phyloP scores from a whole-genome alignment of 306 rosid species.

The Cicer pinnatifidum region DNA sequence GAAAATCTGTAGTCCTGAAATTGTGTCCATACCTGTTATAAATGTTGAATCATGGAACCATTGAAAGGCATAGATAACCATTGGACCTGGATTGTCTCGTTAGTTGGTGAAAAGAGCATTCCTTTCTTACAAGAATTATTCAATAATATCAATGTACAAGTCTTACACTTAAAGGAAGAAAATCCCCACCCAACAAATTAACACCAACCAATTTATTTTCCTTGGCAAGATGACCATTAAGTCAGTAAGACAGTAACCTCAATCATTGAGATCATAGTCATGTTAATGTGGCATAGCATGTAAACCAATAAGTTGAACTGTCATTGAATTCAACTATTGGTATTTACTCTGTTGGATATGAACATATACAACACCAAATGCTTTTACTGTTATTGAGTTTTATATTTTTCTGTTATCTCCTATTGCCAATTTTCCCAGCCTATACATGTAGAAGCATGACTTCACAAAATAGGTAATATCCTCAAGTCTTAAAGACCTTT shows the following conservation, averaged over 20 bases:
- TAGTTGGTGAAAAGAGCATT: conserved; percentile 17
- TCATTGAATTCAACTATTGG: conserved; percentile 6
- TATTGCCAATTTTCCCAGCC: conserved; percentile 31
- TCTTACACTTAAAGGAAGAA: conserved; percentile 19
- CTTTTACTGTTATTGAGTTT: conserved; percentile 17
- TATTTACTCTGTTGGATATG: not conserved
- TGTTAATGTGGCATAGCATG: conserved; percentile 4
- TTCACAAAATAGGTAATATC: conserved; percentile 19
- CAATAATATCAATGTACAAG: not conserved
- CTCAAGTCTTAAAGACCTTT: conserved; percentile 12
- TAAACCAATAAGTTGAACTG: conserved; percentile 1
- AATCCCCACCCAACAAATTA: conserved; percentile 4
- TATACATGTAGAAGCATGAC: not conserved
- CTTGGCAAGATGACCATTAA: conserved; percentile 1
- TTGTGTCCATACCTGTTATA: not conserved
- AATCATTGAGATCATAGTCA: conserved; percentile 24
- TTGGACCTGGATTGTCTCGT: conserved; percentile 35
- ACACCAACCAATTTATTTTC: conserved; percentile 2
- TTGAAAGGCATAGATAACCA: conserved; percentile 1
- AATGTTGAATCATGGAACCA: not conserved
- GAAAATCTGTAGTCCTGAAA: not conserved
- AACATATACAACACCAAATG: not conserved
- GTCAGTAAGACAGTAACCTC: not conserved
- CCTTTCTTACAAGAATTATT: not conserved
- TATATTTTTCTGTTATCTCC: conserved; percentile 22